A percentile compares a stretch with the other conserved stretches of the same genome.
phyloP scores from a whole-genome alignment of 2,329 filamentous ascomycete species.

The Tympanopsis confertula region DNA sequence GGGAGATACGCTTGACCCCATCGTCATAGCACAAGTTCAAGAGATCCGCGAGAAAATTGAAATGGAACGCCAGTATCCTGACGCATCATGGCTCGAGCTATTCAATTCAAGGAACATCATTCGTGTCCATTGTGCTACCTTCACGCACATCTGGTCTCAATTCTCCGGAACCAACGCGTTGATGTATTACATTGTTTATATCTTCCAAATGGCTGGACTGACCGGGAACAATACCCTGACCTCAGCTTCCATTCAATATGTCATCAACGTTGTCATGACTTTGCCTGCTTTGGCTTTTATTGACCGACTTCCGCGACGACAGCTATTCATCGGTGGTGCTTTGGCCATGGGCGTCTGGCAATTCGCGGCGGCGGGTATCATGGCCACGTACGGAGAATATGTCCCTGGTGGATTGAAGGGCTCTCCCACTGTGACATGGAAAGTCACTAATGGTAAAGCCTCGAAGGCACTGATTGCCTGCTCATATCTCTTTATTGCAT shows the following conservation, averaged over 20 bases:
- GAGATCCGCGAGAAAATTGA: conserved; percentile 24
- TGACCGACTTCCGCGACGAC: conserved; percentile 45
- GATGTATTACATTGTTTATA: conserved; percentile 41
- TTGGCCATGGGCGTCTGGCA: conserved; percentile 49
- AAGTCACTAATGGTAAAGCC: conserved; percentile 30
- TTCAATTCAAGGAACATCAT: neutral
- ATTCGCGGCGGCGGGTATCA: conserved; percentile 39
- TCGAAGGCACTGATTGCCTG: conserved; percentile 57
- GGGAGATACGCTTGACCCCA: conserved; percentile 38
- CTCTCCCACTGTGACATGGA: conserved; percentile 39
- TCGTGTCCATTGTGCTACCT: neutral
- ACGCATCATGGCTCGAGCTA: neutral
- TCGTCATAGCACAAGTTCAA: conserved; percentile 44
- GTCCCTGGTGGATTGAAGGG: conserved; percentile 41
- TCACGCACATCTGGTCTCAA: neutral
- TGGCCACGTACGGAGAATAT: neutral
- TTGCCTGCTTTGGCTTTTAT: conserved; percentile 48
- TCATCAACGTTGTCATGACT: conserved; percentile 50
- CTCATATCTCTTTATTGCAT: conserved; percentile 63
- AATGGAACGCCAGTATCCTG: neutral
- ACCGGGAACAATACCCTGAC: conserved; percentile 30
- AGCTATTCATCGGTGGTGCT: conserved; percentile 39
- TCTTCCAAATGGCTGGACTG: conserved; percentile 46
- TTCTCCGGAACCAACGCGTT: neutral
- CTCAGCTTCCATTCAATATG: conserved; percentile 50